These are phyloP conservation scores for Candida insectalens DNA, from an alignment of 805 yeast species.

Conservation along the genomic window DNA sequence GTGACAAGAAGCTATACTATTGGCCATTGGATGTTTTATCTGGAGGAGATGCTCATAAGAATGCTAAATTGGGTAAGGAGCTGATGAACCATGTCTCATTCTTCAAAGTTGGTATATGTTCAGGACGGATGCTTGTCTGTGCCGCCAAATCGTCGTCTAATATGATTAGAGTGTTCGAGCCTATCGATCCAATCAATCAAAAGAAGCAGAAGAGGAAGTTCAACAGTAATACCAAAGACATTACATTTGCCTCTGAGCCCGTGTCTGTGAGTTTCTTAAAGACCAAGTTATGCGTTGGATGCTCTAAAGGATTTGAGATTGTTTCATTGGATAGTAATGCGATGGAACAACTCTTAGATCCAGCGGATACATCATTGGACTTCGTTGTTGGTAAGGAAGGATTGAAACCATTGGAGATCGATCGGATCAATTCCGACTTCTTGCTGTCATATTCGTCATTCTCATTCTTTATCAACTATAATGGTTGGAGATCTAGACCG, in stretches of 20 bases:
- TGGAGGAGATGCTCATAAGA: constrained; percentile 37
- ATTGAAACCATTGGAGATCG: constrained; percentile 84
- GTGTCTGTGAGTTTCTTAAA: constrained; percentile 85
- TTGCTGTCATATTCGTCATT: constrained; percentile 84
- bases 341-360: constrained; percentile 85
- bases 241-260: constrained; percentile 79
- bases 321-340: constrained; percentile 76
- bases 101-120: constrained; percentile 88
- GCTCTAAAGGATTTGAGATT: constrained; percentile 93
- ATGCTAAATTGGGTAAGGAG: constrained; percentile 61
- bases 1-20: constrained; percentile 74
- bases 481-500: constrained; percentile 93
- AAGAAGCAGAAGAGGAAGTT: constrained; percentile 60
- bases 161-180: constrained; percentile 76
- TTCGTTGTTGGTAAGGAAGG: constrained; percentile 75
- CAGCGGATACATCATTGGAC: constrained; percentile 96
- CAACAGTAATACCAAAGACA: constrained; percentile 62
- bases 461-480: constrained; percentile 86
- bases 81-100: constrained; percentile 81
- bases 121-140: constrained; percentile 79
- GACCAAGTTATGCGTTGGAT: constrained; percentile 86
- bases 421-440: constrained; percentile 82
- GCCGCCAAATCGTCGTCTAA: constrained; percentile 83
- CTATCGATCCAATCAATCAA: constrained; percentile 61
- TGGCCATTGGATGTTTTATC: constrained; percentile 63